phyloP scores from a whole-genome alignment of 2,329 filamentous ascomycete genomes.

The Aspergillus brasiliensis region DNA sequence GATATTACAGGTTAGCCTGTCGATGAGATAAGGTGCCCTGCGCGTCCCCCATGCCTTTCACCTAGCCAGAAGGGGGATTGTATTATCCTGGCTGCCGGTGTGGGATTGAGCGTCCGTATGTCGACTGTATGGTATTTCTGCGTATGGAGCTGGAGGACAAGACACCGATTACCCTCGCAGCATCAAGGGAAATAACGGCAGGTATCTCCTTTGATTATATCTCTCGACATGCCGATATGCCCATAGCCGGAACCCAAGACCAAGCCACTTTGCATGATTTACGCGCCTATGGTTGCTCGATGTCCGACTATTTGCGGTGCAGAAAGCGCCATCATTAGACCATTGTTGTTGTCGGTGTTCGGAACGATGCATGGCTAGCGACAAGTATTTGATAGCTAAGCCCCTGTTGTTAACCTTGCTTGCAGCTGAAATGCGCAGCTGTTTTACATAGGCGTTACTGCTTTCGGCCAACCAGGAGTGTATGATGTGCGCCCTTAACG shows the following conservation, averaged over 20 bases:
- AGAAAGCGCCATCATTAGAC: neutral
- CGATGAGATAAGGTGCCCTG: conserved; percentile 1
- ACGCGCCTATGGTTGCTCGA: neutral
- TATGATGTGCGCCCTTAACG: neutral
- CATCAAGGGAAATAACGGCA: neutral
- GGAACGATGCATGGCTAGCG: conserved; percentile 4
- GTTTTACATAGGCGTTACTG: neutral
- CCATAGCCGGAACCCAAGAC: neutral
- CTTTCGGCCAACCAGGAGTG: neutral
- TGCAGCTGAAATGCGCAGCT: neutral
- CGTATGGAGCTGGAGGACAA: neutral
- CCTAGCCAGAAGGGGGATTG: neutral
- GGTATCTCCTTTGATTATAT: neutral
- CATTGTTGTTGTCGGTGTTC: conserved; percentile 5
- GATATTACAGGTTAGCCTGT: conserved; percentile 36
- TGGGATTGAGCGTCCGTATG: neutral
- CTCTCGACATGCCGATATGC: neutral
- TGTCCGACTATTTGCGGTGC: neutral
- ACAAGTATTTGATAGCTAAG: neutral
- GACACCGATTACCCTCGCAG: neutral
- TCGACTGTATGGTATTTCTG: neutral
- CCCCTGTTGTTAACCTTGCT: neutral
- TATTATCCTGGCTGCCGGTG: neutral
- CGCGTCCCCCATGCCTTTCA: neutral
- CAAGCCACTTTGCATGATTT: neutral